Percentiles rank a stretch among this genome's conserved stretches.
These are phyloP conservation scores for Carallia brachiata DNA, from an alignment of 345 rosid species.

Conservation along the genomic window DNA sequence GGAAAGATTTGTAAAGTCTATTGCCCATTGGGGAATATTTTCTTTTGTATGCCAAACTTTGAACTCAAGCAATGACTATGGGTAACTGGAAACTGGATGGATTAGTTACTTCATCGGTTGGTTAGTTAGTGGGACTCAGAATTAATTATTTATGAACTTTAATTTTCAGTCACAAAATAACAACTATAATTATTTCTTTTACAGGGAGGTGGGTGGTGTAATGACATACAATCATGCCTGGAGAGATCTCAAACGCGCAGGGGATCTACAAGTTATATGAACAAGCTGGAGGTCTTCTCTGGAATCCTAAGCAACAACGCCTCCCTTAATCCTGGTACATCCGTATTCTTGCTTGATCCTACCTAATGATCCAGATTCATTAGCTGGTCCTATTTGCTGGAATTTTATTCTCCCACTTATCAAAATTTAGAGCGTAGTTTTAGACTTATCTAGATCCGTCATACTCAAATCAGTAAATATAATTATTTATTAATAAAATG, in stretches of 20 bases:
- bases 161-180: neutral
- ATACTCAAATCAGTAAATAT: too few relatives aligned
- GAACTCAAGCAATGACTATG: slow-evolving; percentile 6
- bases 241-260: slow-evolving; percentile 69
- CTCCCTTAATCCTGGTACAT: slow-evolving; percentile 77
- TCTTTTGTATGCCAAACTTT: neutral
- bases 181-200: too few relatives aligned
- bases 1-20: too few relatives aligned
- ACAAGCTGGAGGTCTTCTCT: slow-evolving; percentile 55
- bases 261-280: slow-evolving; percentile 81
- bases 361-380: too few relatives aligned
- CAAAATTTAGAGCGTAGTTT: too few relatives aligned
- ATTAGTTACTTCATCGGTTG: neutral
- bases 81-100: slow-evolving; percentile 1
- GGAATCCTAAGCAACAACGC: slow-evolving; percentile 85
- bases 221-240: slow-evolving; percentile 68
- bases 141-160: neutral
- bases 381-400: too few relatives aligned
- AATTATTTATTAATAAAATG: too few relatives aligned
- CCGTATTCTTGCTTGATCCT: neutral
- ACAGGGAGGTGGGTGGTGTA: slow-evolving; percentile 99
- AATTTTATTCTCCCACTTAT: too few relatives aligned
- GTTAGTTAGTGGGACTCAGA: slow-evolving; percentile 17
- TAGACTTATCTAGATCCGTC: too few relatives aligned
- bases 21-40: too few relatives aligned